Percentiles rank a stretch among this genome's conserved stretches.
phyloP scores from a whole-genome alignment of 2,329 filamentous ascomycete genomes.

The Leptographium radiaticola region DNA sequence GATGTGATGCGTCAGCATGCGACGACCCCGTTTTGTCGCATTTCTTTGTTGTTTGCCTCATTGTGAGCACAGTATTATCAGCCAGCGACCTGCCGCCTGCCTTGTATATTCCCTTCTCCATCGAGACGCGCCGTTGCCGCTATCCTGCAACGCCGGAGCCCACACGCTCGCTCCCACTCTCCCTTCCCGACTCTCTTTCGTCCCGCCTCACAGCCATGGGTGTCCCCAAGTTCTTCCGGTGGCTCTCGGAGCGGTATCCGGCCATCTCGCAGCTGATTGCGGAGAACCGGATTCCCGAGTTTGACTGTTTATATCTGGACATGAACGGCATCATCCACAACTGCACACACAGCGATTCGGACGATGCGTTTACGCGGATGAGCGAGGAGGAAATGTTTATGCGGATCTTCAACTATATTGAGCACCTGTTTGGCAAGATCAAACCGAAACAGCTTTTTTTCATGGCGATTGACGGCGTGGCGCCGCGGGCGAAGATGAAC shows the following conservation, averaged over 20 bases:
- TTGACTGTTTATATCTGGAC: conserved; percentile 92
- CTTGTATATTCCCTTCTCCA: too few relatives aligned
- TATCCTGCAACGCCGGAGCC: not conserved
- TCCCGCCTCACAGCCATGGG: conserved; percentile 15
- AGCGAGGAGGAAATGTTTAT: conserved; percentile 99
- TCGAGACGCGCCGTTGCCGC: too few relatives aligned
- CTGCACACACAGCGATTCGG: conserved; percentile 93
- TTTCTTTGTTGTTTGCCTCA: not conserved
- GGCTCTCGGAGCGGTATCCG: conserved; percentile 98
- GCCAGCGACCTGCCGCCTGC: too few relatives aligned
- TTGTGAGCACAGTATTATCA: too few relatives aligned
- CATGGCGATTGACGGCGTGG: conserved; percentile 98
- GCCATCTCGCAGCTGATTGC: conserved; percentile 97
- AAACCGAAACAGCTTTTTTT: conserved; percentile 98
- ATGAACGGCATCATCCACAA: conserved; percentile 99
- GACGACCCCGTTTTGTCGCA: too few relatives aligned
- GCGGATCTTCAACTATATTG: conserved; percentile 98
- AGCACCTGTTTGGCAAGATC: conserved; percentile 96
- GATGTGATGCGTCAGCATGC: too few relatives aligned
- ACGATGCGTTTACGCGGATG: conserved; percentile 82
- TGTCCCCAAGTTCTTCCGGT: conserved; percentile 89
- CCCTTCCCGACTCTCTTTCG: not conserved
- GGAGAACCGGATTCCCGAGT: conserved; percentile 97
- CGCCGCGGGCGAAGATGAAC: conserved; percentile 98
- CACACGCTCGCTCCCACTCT: not conserved